Evolutionary conservation across 2,329 filamentous ascomycete species (phyloP), one percentile per base, ranked within the genome.

Genomic region (Leptographium radiaticola): DNA sequence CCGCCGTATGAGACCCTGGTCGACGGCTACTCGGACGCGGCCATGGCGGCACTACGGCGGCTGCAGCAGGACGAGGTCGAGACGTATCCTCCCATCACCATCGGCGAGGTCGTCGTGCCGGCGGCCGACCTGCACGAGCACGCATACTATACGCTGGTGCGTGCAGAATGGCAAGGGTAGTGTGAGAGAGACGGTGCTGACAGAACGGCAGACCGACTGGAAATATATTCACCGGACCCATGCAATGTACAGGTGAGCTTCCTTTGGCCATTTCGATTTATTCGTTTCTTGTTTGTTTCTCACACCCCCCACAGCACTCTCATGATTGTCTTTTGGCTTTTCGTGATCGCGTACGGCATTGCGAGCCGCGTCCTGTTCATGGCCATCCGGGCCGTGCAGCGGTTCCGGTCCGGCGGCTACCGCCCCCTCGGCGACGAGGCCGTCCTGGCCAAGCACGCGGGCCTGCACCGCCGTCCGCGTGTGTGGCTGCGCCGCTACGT

Each of bases 261-360:
- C 25, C 5, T 25, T 25, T 25, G n/a, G n/a, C n/a, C n/a, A n/a
- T 56, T 6, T 6, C n/a, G 25, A 16, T 30, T 18, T 25, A 3
- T 25, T 25, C 25, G 2, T 25, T 25, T 25, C 5, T 25, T 25
- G 2, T 25, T 25, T 25, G 2, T 25, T 25, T 25, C 25, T 25
- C 25, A 25, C 25, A 25, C 25, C 25, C 5, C 52, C 10, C 15
- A 12, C 6, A 33, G 56, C 52, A 25, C 12, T 6, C 12, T 8
- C 45, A 53, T 74, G 61, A 59, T 68, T 9, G 51, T 62, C 0
- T 75, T 73, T 53, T 76, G 73, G 73, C 52, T 57, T 0, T 54
- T 60, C 1, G 70, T 74, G 36, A 34, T 58, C 6, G 20, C 1
- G 55, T 71, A 39, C 10, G 58, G 58, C 34, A 16, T 53, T 5